These are phyloP conservation scores for Monosporozyma unispora DNA, from an alignment of 805 yeast species.

Conservation along the genomic window DNA sequence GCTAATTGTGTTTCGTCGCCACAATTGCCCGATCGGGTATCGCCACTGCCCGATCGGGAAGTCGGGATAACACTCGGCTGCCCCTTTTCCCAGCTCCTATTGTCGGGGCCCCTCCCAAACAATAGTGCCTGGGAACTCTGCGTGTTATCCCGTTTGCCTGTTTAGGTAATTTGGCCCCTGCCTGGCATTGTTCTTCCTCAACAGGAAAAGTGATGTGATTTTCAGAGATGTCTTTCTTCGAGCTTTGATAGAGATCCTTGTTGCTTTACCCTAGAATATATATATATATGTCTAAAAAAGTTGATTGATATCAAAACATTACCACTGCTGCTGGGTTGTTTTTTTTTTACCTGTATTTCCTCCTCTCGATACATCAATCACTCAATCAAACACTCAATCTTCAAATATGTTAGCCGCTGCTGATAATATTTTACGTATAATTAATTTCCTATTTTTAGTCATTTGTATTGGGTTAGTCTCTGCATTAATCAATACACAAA, in stretches of 20 bases:
- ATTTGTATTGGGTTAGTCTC: conserved; percentile 83
- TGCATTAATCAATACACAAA: conserved; percentile 68
- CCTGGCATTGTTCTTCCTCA: neutral
- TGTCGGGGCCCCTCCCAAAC: neutral
- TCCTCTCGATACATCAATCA: neutral
- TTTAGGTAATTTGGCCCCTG: neutral
- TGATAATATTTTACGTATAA: conserved; percentile 64
- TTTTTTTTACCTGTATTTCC: no score
- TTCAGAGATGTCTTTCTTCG: no score
- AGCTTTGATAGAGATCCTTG: no score
- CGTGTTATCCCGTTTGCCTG: neutral
- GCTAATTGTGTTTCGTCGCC: no score
- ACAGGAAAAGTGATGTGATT: no score
- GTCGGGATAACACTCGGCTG: neutral
- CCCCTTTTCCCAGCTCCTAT: no score
- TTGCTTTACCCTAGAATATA: no score
- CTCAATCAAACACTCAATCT: conserved; percentile 8
- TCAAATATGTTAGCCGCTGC: conserved; percentile 60
- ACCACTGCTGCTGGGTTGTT: no score
- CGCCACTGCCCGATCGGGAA: neutral
- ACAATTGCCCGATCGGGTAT: neutral
- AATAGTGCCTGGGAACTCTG: neutral
- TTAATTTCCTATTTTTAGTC: conserved; percentile 68
- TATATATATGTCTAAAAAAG: no score
- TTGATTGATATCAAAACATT: no score